phyloP scores from a whole-genome alignment of 1,139 yeast genomes.

The Nakaseomyces kungkrabaensis region DNA sequence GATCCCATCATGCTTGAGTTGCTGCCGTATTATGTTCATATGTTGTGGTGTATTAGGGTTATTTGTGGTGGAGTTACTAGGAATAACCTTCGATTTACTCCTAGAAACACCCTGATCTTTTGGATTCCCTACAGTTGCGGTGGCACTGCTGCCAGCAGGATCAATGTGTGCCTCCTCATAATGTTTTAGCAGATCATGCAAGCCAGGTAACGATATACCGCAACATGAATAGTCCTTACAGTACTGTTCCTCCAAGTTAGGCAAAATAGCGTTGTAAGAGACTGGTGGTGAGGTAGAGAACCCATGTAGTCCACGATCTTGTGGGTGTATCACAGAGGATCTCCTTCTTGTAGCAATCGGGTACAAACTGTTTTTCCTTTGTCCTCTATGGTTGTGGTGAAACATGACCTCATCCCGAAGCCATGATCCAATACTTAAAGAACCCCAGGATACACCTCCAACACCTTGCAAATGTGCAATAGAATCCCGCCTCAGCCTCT shows the following conservation, averaged over 20 bases:
- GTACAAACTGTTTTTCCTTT: not conserved
- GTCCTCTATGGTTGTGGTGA: slow-evolving; percentile 12
- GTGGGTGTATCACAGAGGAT: not conserved
- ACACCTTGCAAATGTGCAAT: slow-evolving; percentile 94
- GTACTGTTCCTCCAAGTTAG: slow-evolving; percentile 88
- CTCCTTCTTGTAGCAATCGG: not conserved
- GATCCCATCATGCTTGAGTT: not conserved
- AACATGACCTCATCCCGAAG: slow-evolving; percentile 76
- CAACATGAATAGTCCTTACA: slow-evolving; percentile 96
- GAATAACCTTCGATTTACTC: not conserved
- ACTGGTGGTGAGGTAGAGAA: slow-evolving; percentile 4
- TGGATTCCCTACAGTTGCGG: not conserved
- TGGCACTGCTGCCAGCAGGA: not conserved
- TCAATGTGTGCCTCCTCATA: slow-evolving; percentile 89
- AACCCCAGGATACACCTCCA: slow-evolving; percentile 98
- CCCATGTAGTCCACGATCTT: not conserved
- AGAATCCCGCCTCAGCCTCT: slow-evolving; percentile 58
- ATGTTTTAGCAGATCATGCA: slow-evolving; percentile 87
- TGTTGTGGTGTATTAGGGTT: slow-evolving; percentile 2
- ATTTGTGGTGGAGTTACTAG: not conserved
- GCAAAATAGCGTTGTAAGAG: slow-evolving; percentile 38
- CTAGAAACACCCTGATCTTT: not conserved
- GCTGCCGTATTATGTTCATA: slow-evolving; percentile 4
- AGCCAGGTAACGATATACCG: slow-evolving; percentile 81
- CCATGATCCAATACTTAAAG: slow-evolving; percentile 92